Base-by-base conservation (phyloP, 176 grass and related monocot genomes). In the Zoysia pacifica region DNA sequence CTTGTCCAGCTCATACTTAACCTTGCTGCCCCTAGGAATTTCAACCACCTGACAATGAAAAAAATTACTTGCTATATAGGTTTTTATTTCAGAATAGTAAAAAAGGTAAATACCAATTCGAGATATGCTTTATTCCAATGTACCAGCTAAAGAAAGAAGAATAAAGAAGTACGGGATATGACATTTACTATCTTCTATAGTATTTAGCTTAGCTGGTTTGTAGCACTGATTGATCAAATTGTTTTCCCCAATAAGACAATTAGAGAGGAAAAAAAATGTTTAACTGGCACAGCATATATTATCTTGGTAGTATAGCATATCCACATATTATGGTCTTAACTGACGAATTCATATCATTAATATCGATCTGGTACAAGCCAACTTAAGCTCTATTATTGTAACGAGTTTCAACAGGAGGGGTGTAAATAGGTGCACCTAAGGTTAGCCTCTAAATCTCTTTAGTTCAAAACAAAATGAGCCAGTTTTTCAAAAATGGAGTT, bases 1-100 rank as follows among this genome's bases (percentile, higher is more conserved):
- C 79, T 97, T 97, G 81, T 97, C 94, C 70, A 97, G 65, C 49
- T 97, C 94, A 83, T 97, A 92, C 80, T 97, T 97, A 43, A 97
- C 94, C 83, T 97, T 97, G 83, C 89, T 94, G 47, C 94, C 94
- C 74, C 94, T 97, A 50, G 91, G 79, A 86, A 97, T 97, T 84
- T 97, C 94, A 80, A 97, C 70, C 16, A 97, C 94, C 94, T 97
- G 83, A 48, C 15, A 80, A 47, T 89, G 41, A 13, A 50, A 71
- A 63, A 84, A 76, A 76, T 73, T 42, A 48, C 59, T 69, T 82
- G 49, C 16, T 69, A 61, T 16, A 62, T 28, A 59, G 7, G 67
- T 38, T 10, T 37, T 12, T 5, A 12, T 37, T 36, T 63, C 60
- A 63, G 1, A 62, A 36, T 36, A 48, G 9, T 49, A 49, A 48